Base-by-base conservation (phyloP, 1,139 yeast genomes). In the Hemisphaericaspora subhashii region DNA sequence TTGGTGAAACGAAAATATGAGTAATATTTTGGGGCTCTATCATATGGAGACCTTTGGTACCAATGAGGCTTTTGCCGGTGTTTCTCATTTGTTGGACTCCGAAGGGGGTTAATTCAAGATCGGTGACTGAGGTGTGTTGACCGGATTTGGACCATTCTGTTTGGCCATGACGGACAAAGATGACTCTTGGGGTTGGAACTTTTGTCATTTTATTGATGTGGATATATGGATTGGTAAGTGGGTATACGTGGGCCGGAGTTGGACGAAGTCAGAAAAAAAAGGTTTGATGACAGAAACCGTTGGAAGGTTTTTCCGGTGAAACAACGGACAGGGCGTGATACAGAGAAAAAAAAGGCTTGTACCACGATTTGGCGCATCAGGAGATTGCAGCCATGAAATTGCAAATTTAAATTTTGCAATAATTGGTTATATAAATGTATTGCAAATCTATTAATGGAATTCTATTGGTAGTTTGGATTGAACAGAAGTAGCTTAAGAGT, bases 91-190 rank as follows among this genome's bases (percentile, higher is more conserved):
- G 92, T 36, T 67, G 68, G 7, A 78, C 86, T 35, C 98, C 98
- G 51, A 79, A 83, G 4, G 71, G 74, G 0, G 96, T 88, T 57
- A 90, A 73, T 9, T 81, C 79, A 26, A 90, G 60, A 52, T 90
- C 97, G 1, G 98, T 90, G 37, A 72, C 53, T 2, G 96, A 87
- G 5, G 98, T 90, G 63, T 87, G 83, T 60, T 87, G 96, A 23
- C 98, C 98, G 4, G 89, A 76, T 55, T 84, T 81, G 26, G 97
- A 89, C 98, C 98, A 90, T 62, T 81, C 95, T 3, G 98, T 90
- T 66, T 90, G 96, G 26, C 95, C 88, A 53, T 83, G 90, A 53
- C 96, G 90, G 37, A 86, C 79, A 51, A 87, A 80, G 25, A 87
- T 78, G 30, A 87, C 81, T 63, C 95, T 74, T 14, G 95, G 95